A percentile compares a stretch with the other conserved stretches of the same genome.
phyloP scores from a whole-genome alignment of 495 filamentous ascomycete species.

The Neurospora hispaniola region DNA sequence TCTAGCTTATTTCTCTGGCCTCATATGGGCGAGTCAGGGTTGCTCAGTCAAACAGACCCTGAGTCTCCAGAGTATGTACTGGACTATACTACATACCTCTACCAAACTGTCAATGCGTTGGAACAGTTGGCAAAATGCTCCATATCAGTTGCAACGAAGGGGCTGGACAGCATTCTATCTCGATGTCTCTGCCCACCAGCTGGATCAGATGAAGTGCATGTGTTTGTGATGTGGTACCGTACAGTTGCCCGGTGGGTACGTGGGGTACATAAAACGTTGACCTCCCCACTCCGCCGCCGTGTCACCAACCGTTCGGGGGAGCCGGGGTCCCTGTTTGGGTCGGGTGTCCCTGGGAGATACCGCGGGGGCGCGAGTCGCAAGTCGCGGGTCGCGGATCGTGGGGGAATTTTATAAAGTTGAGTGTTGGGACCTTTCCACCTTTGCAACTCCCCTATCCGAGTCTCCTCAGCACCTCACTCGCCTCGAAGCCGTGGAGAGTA shows the following conservation, averaged over 20 bases:
- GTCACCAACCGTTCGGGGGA: not conserved
- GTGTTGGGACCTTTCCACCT: not conserved
- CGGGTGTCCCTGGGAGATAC: not conserved
- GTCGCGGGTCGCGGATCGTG: not conserved
- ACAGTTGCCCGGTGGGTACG: not conserved
- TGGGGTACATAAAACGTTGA: no score
- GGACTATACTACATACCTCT: not conserved
- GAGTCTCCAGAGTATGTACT: not conserved
- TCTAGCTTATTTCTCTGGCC: not conserved
- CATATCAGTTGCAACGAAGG: not conserved
- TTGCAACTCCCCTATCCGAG: not conserved
- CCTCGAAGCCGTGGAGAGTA: slow-evolving; percentile 15
- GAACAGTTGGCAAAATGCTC: not conserved
- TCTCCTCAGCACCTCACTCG: not conserved
- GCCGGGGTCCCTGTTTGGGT: not conserved
- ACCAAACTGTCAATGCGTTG: not conserved
- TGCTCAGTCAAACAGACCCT: not conserved
- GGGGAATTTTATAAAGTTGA: not conserved
- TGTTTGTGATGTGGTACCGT: not conserved
- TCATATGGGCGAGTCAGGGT: not conserved
- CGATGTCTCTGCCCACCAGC: not conserved
- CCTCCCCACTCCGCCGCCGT: not conserved
- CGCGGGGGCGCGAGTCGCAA: not conserved
- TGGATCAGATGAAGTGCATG: not conserved
- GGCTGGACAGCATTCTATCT: not conserved